These are phyloP conservation scores for Pseudofabraea citricarpa DNA, from an alignment of 2,329 filamentous ascomycete genomes.

Conservation along the genomic window DNA sequence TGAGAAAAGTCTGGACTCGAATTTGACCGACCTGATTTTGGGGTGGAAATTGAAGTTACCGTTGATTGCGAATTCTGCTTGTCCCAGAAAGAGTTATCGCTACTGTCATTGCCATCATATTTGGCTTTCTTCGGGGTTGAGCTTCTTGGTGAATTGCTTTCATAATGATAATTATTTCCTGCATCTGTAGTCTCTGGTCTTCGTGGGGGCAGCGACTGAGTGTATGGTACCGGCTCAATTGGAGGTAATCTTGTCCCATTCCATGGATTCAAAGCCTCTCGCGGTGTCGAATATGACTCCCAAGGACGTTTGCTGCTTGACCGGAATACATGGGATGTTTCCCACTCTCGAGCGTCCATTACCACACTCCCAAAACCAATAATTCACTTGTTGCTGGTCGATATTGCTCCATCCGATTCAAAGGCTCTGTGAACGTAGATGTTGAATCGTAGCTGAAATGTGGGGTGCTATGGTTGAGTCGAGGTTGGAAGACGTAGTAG, in stretches of 20 bases:
- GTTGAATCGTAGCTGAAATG: too few relatives aligned
- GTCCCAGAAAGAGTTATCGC: conserved; percentile 7
- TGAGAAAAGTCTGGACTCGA: too few relatives aligned
- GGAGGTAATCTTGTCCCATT: conserved; percentile 18
- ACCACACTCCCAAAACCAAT: conserved; percentile 20
- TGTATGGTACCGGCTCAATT: conserved; percentile 16
- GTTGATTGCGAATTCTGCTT: too few relatives aligned
- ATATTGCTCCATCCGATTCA: conserved; percentile 30
- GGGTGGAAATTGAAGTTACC: too few relatives aligned
- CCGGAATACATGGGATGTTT: conserved; percentile 21
- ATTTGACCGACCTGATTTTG: too few relatives aligned
- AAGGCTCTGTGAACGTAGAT: not conserved
- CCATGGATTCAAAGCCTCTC: conserved; percentile 13
- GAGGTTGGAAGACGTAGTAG: conserved; percentile 4
- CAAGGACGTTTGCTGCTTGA: conserved; percentile 24
- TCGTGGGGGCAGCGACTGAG: not conserved
- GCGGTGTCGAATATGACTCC: conserved; percentile 16
- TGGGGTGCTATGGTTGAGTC: too few relatives aligned
- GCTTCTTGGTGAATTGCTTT: too few relatives aligned
- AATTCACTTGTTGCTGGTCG: conserved; percentile 15
- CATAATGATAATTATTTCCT: too few relatives aligned
- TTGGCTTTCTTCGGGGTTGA: conserved; percentile 15
- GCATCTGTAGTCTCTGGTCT: too few relatives aligned
- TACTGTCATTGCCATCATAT: conserved; percentile 18
- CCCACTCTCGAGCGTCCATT: conserved; percentile 25